A percentile compares a stretch with the other conserved stretches of the same genome.
Conservation (phyloP, 1,284 basidiomycete genomes). For the Golubevia pallescens region DNA sequence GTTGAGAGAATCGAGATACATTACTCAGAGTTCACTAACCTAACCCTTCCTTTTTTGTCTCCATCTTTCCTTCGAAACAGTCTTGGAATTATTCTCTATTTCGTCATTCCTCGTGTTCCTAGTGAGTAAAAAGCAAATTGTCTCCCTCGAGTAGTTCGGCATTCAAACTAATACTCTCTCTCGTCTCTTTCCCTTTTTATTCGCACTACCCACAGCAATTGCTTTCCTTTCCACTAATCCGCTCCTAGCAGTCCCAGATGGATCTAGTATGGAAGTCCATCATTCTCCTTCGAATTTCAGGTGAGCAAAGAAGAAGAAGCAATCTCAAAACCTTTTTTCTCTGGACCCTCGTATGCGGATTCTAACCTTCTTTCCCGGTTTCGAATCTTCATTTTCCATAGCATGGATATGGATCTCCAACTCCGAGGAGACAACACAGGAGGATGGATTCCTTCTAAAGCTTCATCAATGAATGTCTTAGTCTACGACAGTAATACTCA, state of each 20-base stretch:
- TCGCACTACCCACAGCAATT: constrained; percentile 7
- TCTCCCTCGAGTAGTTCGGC: no score
- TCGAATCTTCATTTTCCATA: neutral
- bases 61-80: no score
- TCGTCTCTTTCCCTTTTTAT: neutral
- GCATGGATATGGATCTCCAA: constrained; percentile 47
- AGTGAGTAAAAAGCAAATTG: constrained; percentile 14
- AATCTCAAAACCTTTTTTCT: neutral
- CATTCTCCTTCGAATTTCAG: constrained; percentile 26
- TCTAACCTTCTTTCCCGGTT: neutral
- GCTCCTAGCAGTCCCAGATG: constrained; percentile 36
- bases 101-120: constrained; percentile 53
- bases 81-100: constrained; percentile 39
- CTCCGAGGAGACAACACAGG: constrained; percentile 36
- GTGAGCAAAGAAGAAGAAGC: neutral
- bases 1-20: neutral
- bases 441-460: constrained; percentile 27
- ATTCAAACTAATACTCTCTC: no score
- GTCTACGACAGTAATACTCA: constrained; percentile 31
- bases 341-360: no score
- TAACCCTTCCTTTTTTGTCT: neutral
- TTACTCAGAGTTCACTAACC: neutral
- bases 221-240: constrained; percentile 34
- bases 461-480: constrained; percentile 22
- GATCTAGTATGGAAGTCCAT: constrained; percentile 31